A percentile compares a stretch with the other conserved stretches of the same genome.
Conservation (phyloP, 2,329 filamentous ascomycete genomes). For the Hyphodiscus sp. region DNA sequence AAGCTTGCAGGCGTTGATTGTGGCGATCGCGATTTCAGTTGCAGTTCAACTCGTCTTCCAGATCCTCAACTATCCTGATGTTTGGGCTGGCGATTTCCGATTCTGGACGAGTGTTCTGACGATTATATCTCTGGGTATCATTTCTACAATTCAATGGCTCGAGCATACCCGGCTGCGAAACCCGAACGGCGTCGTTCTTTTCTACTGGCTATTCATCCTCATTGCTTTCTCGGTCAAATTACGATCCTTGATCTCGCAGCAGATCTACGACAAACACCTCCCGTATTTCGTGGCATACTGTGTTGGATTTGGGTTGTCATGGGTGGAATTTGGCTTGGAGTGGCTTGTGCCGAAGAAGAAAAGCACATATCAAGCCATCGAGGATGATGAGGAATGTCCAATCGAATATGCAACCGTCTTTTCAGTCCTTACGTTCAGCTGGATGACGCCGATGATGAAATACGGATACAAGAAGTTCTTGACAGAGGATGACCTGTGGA, state of each 20-base stretch:
- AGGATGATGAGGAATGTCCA: slow-evolving; percentile 61
- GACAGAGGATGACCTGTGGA: slow-evolving; percentile 95
- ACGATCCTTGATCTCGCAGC: slow-evolving; percentile 58
- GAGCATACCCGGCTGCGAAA: slow-evolving; percentile 65
- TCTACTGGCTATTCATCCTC: slow-evolving; percentile 67
- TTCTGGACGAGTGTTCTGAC: slow-evolving; percentile 65
- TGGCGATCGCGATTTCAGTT: slow-evolving; percentile 49
- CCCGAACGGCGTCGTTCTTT: slow-evolving; percentile 63
- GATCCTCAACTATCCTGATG: slow-evolving; percentile 48
- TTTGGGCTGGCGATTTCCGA: slow-evolving; percentile 60
- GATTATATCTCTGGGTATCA: slow-evolving; percentile 53
- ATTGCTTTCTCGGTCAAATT: slow-evolving; percentile 61
- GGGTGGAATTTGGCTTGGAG: slow-evolving; percentile 58
- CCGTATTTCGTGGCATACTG: slow-evolving; percentile 60
- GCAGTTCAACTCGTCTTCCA: slow-evolving; percentile 57
- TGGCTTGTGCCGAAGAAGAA: slow-evolving; percentile 64
- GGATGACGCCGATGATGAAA: slow-evolving; percentile 99
- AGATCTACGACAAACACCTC: slow-evolving; percentile 46
- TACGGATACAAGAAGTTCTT: slow-evolving; percentile 87
- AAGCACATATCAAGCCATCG: slow-evolving; percentile 61
- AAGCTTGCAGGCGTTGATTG: slow-evolving; percentile 45
- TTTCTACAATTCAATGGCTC: slow-evolving; percentile 60
- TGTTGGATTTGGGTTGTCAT: slow-evolving; percentile 51
- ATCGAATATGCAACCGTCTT: slow-evolving; percentile 90
- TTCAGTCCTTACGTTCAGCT: slow-evolving; percentile 87